These are phyloP conservation scores for Aspergillus taichungensis DNA, from an alignment of 495 filamentous ascomycete species.

Conservation along the genomic window DNA sequence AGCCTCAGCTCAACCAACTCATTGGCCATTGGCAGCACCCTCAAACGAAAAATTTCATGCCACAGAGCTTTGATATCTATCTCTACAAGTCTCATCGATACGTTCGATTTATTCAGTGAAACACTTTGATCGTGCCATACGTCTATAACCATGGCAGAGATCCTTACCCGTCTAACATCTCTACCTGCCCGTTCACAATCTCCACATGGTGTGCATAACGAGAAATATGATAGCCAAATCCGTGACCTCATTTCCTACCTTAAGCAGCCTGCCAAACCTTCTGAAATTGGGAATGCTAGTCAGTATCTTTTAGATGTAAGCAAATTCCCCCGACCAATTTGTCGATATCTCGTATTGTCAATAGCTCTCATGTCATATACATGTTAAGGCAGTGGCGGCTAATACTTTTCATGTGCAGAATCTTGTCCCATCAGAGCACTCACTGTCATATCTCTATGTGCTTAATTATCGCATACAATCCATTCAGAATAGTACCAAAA, in stretches of 20 bases:
- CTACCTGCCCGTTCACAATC: conserved; percentile 4
- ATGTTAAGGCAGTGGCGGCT: not conserved
- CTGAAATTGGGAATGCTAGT: conserved; percentile 7
- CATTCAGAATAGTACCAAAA: conserved; percentile 13
- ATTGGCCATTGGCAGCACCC: too few relatives aligned
- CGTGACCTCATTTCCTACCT: conserved; percentile 19
- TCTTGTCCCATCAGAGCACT: conserved; percentile 35
- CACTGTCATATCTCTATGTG: conserved; percentile 33
- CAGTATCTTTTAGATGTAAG: conserved; percentile 25
- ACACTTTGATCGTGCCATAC: too few relatives aligned
- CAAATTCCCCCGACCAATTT: not conserved
- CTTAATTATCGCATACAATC: conserved; percentile 26
- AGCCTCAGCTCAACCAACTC: too few relatives aligned
- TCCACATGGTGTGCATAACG: conserved; percentile 4
- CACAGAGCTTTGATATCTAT: too few relatives aligned
- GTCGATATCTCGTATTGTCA: not conserved
- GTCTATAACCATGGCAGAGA: conserved; percentile 9
- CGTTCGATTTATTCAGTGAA: too few relatives aligned
- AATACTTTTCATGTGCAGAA: conserved; percentile 16
- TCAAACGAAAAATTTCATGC: too few relatives aligned
- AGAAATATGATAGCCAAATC: conserved; percentile 23
- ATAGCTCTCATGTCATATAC: too few relatives aligned
- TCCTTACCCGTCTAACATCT: conserved; percentile 5
- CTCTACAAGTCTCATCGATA: too few relatives aligned
- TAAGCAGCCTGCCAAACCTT: conserved; percentile 11